phyloP scores from a whole-genome alignment of 1,284 basidiomycete genomes.

The Phlebopus sp. region DNA sequence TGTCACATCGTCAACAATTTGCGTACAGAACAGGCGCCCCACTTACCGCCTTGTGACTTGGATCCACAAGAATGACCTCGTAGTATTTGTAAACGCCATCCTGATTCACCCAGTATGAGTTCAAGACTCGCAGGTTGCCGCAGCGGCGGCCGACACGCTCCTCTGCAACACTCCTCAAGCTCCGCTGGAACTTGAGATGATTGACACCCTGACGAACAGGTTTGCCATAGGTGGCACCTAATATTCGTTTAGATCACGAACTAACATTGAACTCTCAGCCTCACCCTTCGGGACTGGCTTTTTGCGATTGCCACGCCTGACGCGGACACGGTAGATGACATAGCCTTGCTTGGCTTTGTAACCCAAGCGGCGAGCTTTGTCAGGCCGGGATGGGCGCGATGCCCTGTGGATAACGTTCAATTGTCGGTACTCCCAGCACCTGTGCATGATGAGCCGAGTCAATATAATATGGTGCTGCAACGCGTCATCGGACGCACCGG shows the following conservation, averaged over 20 bases:
- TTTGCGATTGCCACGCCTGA: conserved; percentile 98
- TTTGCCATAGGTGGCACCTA: conserved; percentile 97
- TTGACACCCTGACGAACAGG: conserved; percentile 99
- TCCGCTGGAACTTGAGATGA: conserved; percentile 98
- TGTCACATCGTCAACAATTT: conserved; percentile 27
- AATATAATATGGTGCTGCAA: conserved; percentile 3
- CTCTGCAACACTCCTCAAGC: conserved; percentile 92
- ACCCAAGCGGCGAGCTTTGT: conserved; percentile 97
- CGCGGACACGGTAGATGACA: conserved; percentile 96
- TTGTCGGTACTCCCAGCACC: conserved; percentile 99
- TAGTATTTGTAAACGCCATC: conserved; percentile 99
- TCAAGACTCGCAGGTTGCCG: conserved; percentile 92
- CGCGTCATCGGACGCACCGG: conserved; percentile 53
- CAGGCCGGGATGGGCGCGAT: conserved; percentile 95
- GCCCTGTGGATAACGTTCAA: conserved; percentile 98
- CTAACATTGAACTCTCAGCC: conserved; percentile 14
- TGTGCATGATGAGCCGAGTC: conserved; percentile 36
- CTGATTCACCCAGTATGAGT: conserved; percentile 99
- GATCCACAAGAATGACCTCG: conserved; percentile 98
- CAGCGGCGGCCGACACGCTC: conserved; percentile 97
- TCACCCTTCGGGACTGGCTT: conserved; percentile 96
- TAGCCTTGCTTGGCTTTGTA: conserved; percentile 99
- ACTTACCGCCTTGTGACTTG: conserved; percentile 87
- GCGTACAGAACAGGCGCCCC: conserved; percentile 1
- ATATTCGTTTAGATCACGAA: conserved; percentile 1